Percentiles rank a stretch among this genome's conserved stretches.
Conservation (phyloP, 1,284 basidiomycete species). For the Cryptococcus depauperatus region DNA sequence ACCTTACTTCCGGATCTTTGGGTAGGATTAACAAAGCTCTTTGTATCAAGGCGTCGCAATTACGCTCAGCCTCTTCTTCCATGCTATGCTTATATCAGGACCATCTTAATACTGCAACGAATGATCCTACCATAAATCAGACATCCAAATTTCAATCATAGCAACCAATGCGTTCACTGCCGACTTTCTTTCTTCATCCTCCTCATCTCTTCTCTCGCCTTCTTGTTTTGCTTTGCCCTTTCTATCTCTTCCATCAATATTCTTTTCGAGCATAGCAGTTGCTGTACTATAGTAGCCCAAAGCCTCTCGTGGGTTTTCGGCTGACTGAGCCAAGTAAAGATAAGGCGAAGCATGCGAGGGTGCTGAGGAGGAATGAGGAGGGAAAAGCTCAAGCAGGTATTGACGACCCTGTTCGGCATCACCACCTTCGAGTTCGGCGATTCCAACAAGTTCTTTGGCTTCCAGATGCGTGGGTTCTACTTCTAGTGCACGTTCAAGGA, state of each 20-base stretch:
- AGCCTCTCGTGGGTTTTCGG: slow-evolving; percentile 60
- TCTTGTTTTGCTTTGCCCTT: slow-evolving; percentile 22
- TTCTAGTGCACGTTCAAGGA: slow-evolving; percentile 61
- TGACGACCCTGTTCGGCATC: slow-evolving; percentile 62
- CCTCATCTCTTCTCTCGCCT: slow-evolving; percentile 55
- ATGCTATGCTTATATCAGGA: slow-evolving; percentile 51
- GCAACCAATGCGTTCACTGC: slow-evolving; percentile 77
- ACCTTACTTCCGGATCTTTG: slow-evolving; percentile 68
- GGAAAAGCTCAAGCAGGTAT: slow-evolving; percentile 51
- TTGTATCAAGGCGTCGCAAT: slow-evolving; percentile 67
- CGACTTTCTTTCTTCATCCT: slow-evolving; percentile 59
- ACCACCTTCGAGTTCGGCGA: slow-evolving; percentile 67
- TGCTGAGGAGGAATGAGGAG: slow-evolving; percentile 53
- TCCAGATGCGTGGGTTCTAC: slow-evolving; percentile 59
- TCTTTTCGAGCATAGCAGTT: slow-evolving; percentile 61
- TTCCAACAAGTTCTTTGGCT: slow-evolving; percentile 70
- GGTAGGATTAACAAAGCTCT: slow-evolving; percentile 68
- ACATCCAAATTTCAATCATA: slow-evolving; percentile 96
- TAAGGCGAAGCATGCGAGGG: slow-evolving; percentile 63
- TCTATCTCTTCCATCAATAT: slow-evolving; percentile 48
- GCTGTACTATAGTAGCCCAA: slow-evolving; percentile 75
- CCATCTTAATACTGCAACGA: not conserved
- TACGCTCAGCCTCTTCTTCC: slow-evolving; percentile 52
- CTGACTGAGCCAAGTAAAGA: slow-evolving; percentile 82
- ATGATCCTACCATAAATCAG: slow-evolving; percentile 68